A percentile compares a stretch with the other conserved stretches of the same genome.
These are phyloP conservation scores for Aspergillus sp. DNA, from an alignment of 2,329 filamentous ascomycete species.

Conservation along the genomic window DNA sequence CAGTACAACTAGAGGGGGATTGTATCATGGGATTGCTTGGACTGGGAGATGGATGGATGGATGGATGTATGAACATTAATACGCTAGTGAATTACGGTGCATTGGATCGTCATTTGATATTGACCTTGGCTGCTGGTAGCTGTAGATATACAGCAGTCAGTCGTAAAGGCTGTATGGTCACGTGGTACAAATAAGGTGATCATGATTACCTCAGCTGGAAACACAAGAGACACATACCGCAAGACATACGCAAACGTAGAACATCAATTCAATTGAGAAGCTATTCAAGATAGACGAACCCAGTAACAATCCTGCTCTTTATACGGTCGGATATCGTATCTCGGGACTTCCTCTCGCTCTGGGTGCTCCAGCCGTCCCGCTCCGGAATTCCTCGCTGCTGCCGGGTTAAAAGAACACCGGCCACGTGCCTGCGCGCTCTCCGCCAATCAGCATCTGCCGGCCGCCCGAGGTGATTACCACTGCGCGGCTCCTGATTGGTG, in stretches of 20 bases:
- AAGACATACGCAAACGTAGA: too few species aligned
- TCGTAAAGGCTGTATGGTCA: too few species aligned
- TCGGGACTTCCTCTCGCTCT: too few species aligned
- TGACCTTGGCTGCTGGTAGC: too few species aligned
- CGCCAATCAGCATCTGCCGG: slow-evolving; percentile 30
- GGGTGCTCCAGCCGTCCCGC: slow-evolving; percentile 9
- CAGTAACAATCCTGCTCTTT: too few species aligned
- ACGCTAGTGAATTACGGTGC: background rate
- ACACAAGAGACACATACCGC: too few species aligned
- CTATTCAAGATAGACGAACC: too few species aligned
- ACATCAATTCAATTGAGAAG: too few species aligned
- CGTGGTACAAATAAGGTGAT: background rate
- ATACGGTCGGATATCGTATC: background rate
- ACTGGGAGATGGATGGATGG: slow-evolving; percentile 26
- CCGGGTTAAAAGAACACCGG: slow-evolving; percentile 25
- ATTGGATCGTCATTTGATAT: too few species aligned
- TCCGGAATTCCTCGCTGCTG: slow-evolving; percentile 22
- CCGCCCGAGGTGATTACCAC: slow-evolving; percentile 39
- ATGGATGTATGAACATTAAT: slow-evolving; percentile 32
- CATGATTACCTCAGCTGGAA: slow-evolving; percentile 4
- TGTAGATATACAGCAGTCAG: too few species aligned
- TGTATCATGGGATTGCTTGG: slow-evolving; percentile 24
- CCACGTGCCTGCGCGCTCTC: slow-evolving; percentile 27
- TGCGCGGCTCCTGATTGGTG: slow-evolving; percentile 33
- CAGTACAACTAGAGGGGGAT: slow-evolving; percentile 81